Conservation (phyloP, 2,329 filamentous ascomycete species). For the Colletotrichum sidae region DNA sequence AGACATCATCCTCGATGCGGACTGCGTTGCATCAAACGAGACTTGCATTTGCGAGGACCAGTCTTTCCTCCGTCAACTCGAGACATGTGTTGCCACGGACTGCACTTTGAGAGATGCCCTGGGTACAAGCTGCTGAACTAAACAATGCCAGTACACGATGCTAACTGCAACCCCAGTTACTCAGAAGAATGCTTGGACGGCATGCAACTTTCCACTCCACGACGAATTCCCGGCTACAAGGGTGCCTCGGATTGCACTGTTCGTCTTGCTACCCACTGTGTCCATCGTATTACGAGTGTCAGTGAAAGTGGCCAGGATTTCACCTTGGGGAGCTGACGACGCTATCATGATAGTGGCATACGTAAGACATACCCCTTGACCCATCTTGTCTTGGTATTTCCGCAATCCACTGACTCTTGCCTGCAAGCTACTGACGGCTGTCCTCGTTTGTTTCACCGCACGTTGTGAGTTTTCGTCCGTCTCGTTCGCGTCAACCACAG, state of each 20-base stretch:
- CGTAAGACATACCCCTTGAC: neutral
- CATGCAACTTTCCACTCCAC: slow-evolving; percentile 12
- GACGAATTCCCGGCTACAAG: neutral
- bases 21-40: neutral
- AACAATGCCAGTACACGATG: neutral
- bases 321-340: slow-evolving; percentile 19
- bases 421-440: no score
- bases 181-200: slow-evolving; percentile 26
- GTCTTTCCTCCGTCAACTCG: neutral
- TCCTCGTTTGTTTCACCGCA: no score
- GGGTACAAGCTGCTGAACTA: neutral
- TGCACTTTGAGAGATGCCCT: slow-evolving; percentile 24
- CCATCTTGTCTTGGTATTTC: no score
- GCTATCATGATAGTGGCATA: slow-evolving; percentile 21
- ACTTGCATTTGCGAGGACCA: neutral
- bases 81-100: slow-evolving; percentile 8
- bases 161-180: neutral
- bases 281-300: slow-evolving; percentile 12
- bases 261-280: slow-evolving; percentile 4
- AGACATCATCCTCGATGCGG: no score
- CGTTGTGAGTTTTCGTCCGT: neutral
- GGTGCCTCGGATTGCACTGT: neutral
- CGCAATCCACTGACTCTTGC: no score
- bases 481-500: no score
- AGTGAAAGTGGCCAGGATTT: slow-evolving; percentile 8